These are phyloP conservation scores for Debaryomyces robertsiae DNA, from an alignment of 1,139 yeast species.

Conservation along the genomic window DNA sequence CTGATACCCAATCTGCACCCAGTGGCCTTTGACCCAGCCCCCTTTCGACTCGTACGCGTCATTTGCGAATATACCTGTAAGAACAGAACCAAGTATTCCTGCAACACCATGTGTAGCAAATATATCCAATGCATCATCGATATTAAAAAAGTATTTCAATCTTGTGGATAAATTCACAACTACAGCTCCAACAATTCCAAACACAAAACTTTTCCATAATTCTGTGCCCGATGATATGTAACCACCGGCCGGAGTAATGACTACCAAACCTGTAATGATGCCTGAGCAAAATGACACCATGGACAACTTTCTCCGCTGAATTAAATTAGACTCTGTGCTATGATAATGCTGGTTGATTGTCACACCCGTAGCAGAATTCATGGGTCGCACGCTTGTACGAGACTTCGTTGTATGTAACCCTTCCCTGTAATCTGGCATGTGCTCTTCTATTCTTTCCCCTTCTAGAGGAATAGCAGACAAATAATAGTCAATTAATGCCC, in stretches of 20 bases:
- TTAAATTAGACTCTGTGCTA: slow-evolving; percentile 20
- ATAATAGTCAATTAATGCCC: slow-evolving; percentile 45
- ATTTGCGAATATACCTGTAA: slow-evolving; percentile 48
- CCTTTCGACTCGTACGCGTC: slow-evolving; percentile 37
- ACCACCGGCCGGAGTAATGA: slow-evolving; percentile 51
- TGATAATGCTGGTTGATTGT: slow-evolving; percentile 23
- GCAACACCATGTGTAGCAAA: slow-evolving; percentile 51
- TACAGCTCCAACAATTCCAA: slow-evolving; percentile 43
- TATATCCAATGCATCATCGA: slow-evolving; percentile 50
- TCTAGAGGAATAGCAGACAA: slow-evolving; percentile 44
- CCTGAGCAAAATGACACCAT: slow-evolving; percentile 48
- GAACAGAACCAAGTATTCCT: slow-evolving; percentile 45
- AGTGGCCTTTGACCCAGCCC: slow-evolving; percentile 53
- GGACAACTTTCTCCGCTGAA: slow-evolving; percentile 35
- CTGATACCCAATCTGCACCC: slow-evolving; percentile 53
- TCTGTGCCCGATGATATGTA: slow-evolving; percentile 39
- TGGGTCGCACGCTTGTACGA: background rate
- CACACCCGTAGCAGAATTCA: slow-evolving; percentile 24
- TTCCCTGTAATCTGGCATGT: background rate
- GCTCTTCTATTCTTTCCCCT: slow-evolving; percentile 16
- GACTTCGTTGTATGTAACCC: background rate
- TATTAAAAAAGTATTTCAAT: slow-evolving; percentile 39
- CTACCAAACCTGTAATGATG: slow-evolving; percentile 46
- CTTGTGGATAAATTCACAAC: slow-evolving; percentile 44
- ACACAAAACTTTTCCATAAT: slow-evolving; percentile 46